phyloP scores from a whole-genome alignment of 768 basidiomycete species.

The Lyophyllum shimeji region DNA sequence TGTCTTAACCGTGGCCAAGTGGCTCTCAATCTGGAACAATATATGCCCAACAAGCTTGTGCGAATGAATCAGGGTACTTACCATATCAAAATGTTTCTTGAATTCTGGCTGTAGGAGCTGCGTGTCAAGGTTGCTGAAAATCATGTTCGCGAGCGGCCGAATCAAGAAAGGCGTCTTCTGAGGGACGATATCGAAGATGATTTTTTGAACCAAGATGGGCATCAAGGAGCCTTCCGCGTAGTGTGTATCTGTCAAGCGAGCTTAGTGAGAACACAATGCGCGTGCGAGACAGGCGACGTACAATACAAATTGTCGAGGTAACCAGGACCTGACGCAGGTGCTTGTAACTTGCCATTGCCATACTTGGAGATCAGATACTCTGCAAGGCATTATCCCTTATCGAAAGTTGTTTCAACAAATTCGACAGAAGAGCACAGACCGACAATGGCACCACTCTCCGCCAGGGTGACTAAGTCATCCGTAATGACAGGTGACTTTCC shows the following conservation, averaged over 20 bases:
- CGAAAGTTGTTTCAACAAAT: background rate
- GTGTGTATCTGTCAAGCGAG: constrained; percentile 14
- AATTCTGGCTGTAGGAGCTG: constrained; percentile 26
- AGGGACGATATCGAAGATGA: constrained; percentile 31
- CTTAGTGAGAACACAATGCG: background rate
- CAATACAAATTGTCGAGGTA: constrained; percentile 19
- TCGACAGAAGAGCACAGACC: constrained; percentile 7
- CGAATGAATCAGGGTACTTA: constrained; percentile 5
- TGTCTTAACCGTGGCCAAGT: constrained; percentile 12
- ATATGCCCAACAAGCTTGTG: background rate
- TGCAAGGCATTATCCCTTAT: background rate
- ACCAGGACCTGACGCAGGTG: constrained; percentile 12
- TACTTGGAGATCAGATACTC: constrained; percentile 23
- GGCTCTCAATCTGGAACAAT: constrained; percentile 12
- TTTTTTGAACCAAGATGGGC: constrained; percentile 36
- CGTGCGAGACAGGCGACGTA: background rate
- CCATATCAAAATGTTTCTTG: constrained; percentile 27
- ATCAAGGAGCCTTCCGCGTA: constrained; percentile 27
- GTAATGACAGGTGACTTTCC: constrained; percentile 43
- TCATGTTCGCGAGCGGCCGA: constrained; percentile 28
- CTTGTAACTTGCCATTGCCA: constrained; percentile 14
- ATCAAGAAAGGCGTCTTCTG: constrained; percentile 33
- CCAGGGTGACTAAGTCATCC: constrained; percentile 36
- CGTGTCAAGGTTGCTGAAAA: constrained; percentile 27
- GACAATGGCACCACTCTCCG: constrained; percentile 29